Conservation (phyloP, 2,329 filamentous ascomycete species). For the Truncatella angustata region DNA sequence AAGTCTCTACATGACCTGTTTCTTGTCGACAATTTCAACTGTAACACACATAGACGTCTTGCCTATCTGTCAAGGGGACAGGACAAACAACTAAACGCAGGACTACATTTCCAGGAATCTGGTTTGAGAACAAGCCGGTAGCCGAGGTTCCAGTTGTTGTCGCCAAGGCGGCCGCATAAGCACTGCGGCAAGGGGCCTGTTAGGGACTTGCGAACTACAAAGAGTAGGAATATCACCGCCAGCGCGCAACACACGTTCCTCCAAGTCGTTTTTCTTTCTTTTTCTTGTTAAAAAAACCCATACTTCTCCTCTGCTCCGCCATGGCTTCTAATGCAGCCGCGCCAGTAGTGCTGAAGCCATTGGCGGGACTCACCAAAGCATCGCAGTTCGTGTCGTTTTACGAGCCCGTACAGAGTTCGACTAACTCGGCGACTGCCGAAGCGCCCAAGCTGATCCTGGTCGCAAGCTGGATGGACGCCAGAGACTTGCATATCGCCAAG, state of each 20-base stretch:
- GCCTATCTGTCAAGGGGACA: no score
- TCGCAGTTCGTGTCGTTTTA: slow-evolving; percentile 26
- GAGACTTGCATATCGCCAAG: slow-evolving; percentile 49
- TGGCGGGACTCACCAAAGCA: slow-evolving; percentile 25
- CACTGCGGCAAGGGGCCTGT: neutral
- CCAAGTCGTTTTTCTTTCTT: no score
- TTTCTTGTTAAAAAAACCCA: neutral
- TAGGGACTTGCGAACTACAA: neutral
- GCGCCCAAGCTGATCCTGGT: slow-evolving; percentile 47
- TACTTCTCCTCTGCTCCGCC: neutral
- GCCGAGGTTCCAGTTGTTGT: neutral
- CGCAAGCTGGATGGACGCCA: slow-evolving; percentile 50
- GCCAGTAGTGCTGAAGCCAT: slow-evolving; percentile 13
- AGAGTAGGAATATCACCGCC: neutral
- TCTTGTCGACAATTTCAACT: no score
- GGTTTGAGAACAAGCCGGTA: neutral
- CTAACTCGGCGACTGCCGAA: slow-evolving; percentile 5
- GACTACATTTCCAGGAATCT: neutral
- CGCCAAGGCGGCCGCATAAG: neutral
- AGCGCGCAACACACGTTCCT: neutral
- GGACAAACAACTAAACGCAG: no score
- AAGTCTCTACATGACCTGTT: no score
- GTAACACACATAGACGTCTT: no score
- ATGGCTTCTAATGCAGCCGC: slow-evolving; percentile 17
- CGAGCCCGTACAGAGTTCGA: slow-evolving; percentile 14